Conservation (phyloP, 2,329 filamentous ascomycete species). For the Neophaeococcomyces mojaviensis region DNA sequence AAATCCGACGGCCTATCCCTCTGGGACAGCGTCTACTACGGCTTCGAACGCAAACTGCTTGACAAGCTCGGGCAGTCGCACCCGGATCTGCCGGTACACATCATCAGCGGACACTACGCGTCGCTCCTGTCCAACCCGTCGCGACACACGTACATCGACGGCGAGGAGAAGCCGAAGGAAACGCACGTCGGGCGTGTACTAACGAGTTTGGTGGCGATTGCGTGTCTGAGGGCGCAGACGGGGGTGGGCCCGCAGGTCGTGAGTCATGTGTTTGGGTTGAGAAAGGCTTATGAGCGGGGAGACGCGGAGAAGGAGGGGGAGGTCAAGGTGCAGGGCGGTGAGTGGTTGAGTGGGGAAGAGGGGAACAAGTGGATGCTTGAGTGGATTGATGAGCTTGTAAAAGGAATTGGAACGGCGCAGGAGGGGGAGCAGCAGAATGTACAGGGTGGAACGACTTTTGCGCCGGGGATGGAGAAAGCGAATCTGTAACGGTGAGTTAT, state of each 20-base stretch:
- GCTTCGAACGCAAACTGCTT: constrained; percentile 64
- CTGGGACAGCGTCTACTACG: constrained; percentile 71
- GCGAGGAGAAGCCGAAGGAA: constrained; percentile 34
- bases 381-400: constrained; percentile 55
- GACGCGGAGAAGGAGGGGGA: constrained; percentile 35
- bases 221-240: constrained; percentile 69
- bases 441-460: constrained; percentile 48
- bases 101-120: constrained; percentile 67
- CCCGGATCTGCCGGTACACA: constrained; percentile 74
- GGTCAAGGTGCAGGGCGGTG: constrained; percentile 43
- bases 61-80: constrained; percentile 66
- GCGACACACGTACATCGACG: constrained; percentile 6
- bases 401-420: constrained; percentile 28
- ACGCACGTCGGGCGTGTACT: constrained; percentile 59
- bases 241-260: constrained; percentile 76
- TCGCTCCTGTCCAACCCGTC: constrained; percentile 64
- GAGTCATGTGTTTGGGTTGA: constrained; percentile 71
- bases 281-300: constrained; percentile 68
- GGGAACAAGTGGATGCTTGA: constrained; percentile 58
- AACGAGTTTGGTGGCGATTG: constrained; percentile 65
- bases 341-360: constrained; percentile 59
- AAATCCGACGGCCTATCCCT: constrained; percentile 54
- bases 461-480: constrained; percentile 38
- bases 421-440: constrained; percentile 24
- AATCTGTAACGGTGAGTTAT: constrained; percentile 29